Evolutionary conservation across 2,329 filamentous ascomycete species (phyloP).

Genomic region (Pseudogymnoascus sp.): DNA sequence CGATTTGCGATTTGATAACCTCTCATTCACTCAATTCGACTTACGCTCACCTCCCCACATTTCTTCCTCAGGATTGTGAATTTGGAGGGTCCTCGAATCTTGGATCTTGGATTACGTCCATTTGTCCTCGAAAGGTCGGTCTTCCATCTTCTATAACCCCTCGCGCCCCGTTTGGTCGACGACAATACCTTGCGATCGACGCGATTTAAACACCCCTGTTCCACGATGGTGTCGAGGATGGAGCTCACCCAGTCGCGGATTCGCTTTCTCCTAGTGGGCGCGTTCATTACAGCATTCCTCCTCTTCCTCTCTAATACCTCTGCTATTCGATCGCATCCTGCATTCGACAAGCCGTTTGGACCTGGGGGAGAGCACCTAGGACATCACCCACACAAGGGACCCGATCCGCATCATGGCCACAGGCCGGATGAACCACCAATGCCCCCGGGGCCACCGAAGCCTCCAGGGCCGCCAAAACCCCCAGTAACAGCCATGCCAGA

Average conservation of each 20-base stretch:
- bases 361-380: not conserved
- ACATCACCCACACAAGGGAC: not conserved
- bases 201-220: not conserved
- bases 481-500: not conserved
- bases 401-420: not conserved
- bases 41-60: conserved; percentile 1
- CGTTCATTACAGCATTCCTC: conserved; percentile 3
- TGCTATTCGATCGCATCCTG: not conserved
- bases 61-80: not conserved
- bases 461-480: not conserved
- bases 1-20: too few species aligned
- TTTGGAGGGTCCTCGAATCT: not conserved
- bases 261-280: not conserved
- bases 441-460: not conserved
- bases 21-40: too few species aligned
- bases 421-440: not conserved
- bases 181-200: not conserved
- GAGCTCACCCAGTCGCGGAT: not conserved
- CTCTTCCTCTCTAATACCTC: not conserved
- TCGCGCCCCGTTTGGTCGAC: not conserved
- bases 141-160: not conserved
- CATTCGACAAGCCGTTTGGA: not conserved
- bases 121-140: not conserved
- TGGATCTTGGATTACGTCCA: not conserved
- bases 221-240: conserved; percentile 2